Conservation (phyloP, 2,329 filamentous ascomycete genomes). For the Aspergillus candidus region DNA sequence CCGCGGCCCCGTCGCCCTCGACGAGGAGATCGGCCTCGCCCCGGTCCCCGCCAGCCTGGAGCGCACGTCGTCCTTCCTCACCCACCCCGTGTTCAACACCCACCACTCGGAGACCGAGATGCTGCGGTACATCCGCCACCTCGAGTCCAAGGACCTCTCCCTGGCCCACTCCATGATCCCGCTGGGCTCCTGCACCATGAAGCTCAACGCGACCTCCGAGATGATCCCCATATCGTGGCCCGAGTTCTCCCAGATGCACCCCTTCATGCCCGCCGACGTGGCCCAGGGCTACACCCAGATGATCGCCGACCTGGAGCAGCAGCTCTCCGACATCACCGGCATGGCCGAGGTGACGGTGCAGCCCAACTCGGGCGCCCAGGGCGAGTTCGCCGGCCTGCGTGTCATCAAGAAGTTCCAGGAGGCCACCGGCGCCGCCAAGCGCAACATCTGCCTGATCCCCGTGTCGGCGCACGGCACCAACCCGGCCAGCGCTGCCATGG, state of each 20-base stretch:
- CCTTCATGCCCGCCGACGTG: conserved; percentile 62
- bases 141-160: conserved; percentile 91
- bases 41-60: conserved; percentile 52
- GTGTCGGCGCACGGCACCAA: conserved; percentile 95
- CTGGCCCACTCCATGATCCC: conserved; percentile 97
- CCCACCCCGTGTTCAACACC: conserved; percentile 89
- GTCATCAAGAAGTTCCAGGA: conserved; percentile 82
- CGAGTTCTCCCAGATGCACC: conserved; percentile 73
- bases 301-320: conserved; percentile 64
- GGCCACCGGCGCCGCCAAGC: conserved; percentile 55
- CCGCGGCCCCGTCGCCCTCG: conserved; percentile 27
- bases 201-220: conserved; percentile 88
- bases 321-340: conserved; percentile 77
- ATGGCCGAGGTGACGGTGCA: conserved; percentile 87
- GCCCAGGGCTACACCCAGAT: conserved; percentile 64
- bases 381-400: conserved; percentile 85
- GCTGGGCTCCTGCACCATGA: conserved; percentile 96
- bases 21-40: conserved; percentile 33
- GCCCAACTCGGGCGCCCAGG: conserved; percentile 93
- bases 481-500: conserved; percentile 91
- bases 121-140: conserved; percentile 84
- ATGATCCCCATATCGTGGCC: conserved; percentile 81
- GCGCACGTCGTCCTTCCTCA: conserved; percentile 69
- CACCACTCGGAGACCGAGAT: conserved; percentile 94
- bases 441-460: conserved; percentile 90